phyloP scores from a whole-genome alignment of 768 basidiomycete genomes.

The Serpula lacrymans region DNA sequence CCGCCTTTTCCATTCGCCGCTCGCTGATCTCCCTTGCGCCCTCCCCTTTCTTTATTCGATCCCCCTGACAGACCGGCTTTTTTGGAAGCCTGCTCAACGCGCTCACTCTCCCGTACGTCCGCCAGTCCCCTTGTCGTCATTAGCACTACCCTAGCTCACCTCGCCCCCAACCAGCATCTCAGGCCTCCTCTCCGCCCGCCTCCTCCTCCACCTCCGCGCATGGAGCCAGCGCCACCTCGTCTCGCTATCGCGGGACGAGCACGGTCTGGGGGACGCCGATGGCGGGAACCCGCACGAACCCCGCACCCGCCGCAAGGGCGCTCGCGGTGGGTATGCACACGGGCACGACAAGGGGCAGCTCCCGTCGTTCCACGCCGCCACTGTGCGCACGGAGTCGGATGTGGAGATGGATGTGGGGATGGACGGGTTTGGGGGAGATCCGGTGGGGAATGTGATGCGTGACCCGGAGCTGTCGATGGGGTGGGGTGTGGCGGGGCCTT shows the following conservation, averaged over 20 bases:
- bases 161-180: conserved; percentile 4
- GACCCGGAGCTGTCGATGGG: no score
- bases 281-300: background rate
- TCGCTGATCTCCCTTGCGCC: background rate
- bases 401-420: no score
- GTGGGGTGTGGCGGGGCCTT: no score
- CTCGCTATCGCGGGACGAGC: background rate
- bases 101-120: conserved; percentile 11
- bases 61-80: conserved; percentile 6
- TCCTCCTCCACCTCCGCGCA: conserved; percentile 11
- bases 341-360: no score
- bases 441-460: no score
- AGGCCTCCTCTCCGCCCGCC: conserved; percentile 13
- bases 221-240: background rate
- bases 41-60: background rate
- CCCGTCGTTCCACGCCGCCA: conserved; percentile 2
- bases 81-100: conserved; percentile 13
- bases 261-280: background rate
- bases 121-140: no score
- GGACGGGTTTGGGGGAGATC: conserved; percentile 3
- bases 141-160: background rate
- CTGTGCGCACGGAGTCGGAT: background rate
- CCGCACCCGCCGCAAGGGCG: no score
- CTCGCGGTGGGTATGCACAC: no score
- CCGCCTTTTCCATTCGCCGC: no score